Evolutionary conservation across 306 rosid genomes (phyloP), one percentile per base, ranked within the genome.

Genomic region (Astragalus membranaceus): DNA sequence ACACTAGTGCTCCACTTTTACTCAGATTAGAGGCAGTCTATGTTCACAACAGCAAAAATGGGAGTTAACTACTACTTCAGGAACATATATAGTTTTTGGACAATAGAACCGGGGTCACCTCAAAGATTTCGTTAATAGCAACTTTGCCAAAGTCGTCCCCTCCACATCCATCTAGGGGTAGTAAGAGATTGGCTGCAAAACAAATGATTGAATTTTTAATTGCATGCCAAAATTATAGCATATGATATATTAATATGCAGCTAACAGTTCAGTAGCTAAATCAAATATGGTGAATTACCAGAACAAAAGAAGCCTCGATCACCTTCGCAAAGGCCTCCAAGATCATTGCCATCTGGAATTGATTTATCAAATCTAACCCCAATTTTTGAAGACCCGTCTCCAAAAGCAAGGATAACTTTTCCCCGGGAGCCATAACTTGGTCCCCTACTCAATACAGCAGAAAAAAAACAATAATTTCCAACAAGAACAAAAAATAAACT

Each of bases 351-450:
- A 84, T 91, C 97, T 37, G 85, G 95, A 80, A 95, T 87, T 50
- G 96, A 80, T 78, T 91, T 89, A 56, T 95, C 99, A 83, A 95
- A 95, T 79, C 97, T 77, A 83, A 95, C 99, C 55, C 99, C 99
- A 82, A 95, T 82, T 87, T 95, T 95, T 11, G 99, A 87, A 51
- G 83, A 82, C 39, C 83, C 86, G 39, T 88, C 95, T 85, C 91
- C 99, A 81, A 95, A 95, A 77, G 95, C 74, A 76, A 91, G 97
- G 58, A 91, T 70, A 83, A 95, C 90, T 85, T 81, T 89, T 30
- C 99, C 99, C 53, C 91, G 84, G 65, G 75, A 86, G 59, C 97
- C 99, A 82, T 67, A 77, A 53, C 87, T 86, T 26, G 99, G 99
- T 51, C 99, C 99, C 85, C 99, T 94, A 87, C 78, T 47, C 58